Base-by-base conservation (phyloP, 2,329 filamentous ascomycete genomes). In the Trichoderma sp. region DNA sequence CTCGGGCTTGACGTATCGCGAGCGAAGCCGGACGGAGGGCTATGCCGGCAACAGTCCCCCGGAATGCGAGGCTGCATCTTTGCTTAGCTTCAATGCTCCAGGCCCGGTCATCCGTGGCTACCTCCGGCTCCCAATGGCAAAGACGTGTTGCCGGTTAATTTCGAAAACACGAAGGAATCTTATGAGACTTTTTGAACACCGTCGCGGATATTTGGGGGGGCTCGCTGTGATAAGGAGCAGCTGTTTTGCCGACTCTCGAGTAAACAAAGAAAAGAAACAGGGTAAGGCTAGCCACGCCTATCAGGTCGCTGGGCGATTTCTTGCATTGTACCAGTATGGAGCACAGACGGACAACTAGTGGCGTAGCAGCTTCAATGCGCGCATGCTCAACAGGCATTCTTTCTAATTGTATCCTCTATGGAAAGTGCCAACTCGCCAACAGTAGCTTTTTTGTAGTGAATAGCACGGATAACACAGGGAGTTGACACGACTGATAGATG, bases 11-110 rank as follows among this genome's bases (percentile, higher is more conserved):
- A 65, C 62, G 62, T 66, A 66, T 66, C 53, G 62, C 53, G 37
- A 56, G 53, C 53, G 52, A 66, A 66, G 62, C 52, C 62, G 62
- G 62, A 21, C 21, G 16, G 16, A n/a, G 43, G 53, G 63, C 53
- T 35, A 57, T 57, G 52, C 63, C 63, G 63, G 63, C 53, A 66
- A n/a, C 37, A 19, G 19, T 66, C 43, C 63, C 63, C 53, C 47
- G 47, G 40, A 24, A 11, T 49, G 47, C 53, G 63, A 49, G 37
- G 11, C 37, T 35, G 53, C 63, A 58, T 66, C 63, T 2, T 55
- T 2, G 31, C 47, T 24, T 21, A 47, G 43, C 11, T 27, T 33
- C 21, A 33, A 33, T 35, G 27, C 27, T 4, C n/a, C 8, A 27
- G 27, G 27, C 27, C 13, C 14, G 49, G 31, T 5, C 24, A 21